These are phyloP conservation scores for Salix arbutifolia DNA, from an alignment of 345 rosid genomes.

Conservation along the genomic window DNA sequence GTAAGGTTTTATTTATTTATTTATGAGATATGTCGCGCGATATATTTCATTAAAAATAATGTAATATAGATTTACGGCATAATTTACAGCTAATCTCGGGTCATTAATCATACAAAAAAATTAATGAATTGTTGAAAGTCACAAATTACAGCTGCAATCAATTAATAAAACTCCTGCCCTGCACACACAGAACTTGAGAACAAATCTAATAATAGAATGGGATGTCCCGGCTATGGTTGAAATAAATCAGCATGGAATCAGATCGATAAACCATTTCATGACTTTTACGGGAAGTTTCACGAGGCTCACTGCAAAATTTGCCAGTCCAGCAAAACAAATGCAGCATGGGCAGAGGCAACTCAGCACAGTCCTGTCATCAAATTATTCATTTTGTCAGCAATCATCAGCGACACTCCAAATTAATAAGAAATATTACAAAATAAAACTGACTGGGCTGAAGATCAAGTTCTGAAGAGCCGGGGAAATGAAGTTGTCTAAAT, in stretches of 20 bases:
- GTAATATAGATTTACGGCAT: too few relatives aligned
- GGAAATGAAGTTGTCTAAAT: not conserved
- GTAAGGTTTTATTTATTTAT: too few relatives aligned
- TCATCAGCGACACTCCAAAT: not conserved
- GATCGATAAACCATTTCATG: conserved; percentile 59
- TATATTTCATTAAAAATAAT: too few relatives aligned
- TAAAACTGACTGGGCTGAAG: not conserved
- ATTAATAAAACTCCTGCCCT: not conserved
- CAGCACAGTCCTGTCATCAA: conserved; percentile 48
- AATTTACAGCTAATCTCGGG: not conserved
- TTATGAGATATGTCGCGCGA: too few relatives aligned
- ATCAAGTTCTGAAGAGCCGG: not conserved
- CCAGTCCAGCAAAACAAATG: conserved; percentile 57
- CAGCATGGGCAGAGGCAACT: conserved; percentile 90
- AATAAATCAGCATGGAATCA: conserved; percentile 56
- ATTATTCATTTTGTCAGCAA: not conserved
- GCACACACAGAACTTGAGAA: not conserved
- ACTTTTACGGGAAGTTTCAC: conserved; percentile 64
- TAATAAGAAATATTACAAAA: not conserved
- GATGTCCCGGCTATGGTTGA: not conserved
- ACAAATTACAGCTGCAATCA: not conserved
- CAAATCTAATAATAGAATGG: too few relatives aligned
- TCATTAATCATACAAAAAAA: not conserved
- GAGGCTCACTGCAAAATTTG: conserved; percentile 58
- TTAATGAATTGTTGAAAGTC: not conserved